phyloP scores from a whole-genome alignment of 2,329 filamentous ascomycete species.

The Plenodomus lindquistii region DNA sequence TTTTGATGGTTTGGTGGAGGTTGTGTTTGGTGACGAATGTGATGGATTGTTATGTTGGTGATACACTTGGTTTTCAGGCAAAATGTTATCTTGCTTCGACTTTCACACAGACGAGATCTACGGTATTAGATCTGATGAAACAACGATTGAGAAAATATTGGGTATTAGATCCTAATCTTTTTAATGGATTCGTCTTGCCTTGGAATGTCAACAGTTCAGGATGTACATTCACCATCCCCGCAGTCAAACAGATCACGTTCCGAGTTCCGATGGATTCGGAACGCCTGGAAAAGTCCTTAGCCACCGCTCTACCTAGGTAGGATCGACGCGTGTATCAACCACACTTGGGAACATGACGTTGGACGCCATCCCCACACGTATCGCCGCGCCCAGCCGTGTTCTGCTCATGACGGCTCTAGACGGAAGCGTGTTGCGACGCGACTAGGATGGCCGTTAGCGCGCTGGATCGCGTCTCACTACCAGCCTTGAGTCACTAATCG shows the following conservation, averaged over 20 bases:
- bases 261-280: not conserved
- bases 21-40: not conserved
- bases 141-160: too few relatives aligned
- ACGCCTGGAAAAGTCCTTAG: constrained; percentile 8
- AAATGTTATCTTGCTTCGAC: too few relatives aligned
- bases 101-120: too few relatives aligned
- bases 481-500: too few relatives aligned
- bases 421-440: constrained; percentile 5
- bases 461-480: not conserved
- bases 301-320: not conserved
- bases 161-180: too few relatives aligned
- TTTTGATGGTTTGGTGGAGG: not conserved
- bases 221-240: too few relatives aligned
- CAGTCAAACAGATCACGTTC: not conserved
- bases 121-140: too few relatives aligned
- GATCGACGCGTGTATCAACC: not conserved
- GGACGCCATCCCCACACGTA: not conserved
- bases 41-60: not conserved
- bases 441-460: constrained; percentile 4
- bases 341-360: not conserved
- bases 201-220: too few relatives aligned
- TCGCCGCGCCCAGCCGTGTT: constrained; percentile 10
- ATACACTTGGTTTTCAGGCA: not conserved
- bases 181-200: too few relatives aligned
- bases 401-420: constrained; percentile 11